Evolutionary conservation across 257 asterid genomes (phyloP).

Genomic region (Cordia subcordata): DNA sequence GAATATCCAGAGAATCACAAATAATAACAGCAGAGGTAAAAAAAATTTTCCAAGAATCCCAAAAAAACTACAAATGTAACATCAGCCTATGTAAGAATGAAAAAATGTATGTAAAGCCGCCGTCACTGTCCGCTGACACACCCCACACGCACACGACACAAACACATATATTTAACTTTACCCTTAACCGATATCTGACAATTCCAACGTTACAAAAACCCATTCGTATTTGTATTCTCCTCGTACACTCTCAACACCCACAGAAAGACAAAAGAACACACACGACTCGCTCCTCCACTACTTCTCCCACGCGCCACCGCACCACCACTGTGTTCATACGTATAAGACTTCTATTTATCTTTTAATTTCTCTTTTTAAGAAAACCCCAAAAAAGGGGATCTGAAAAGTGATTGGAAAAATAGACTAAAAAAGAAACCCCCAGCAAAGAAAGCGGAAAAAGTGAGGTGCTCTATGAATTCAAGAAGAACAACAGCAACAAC

Average conservation of each 20-base stretch:
- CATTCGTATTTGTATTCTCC: constrained; percentile 20
- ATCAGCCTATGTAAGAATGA: not conserved
- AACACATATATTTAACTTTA: too few relatives aligned
- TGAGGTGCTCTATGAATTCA: constrained; percentile 42
- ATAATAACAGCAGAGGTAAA: not conserved
- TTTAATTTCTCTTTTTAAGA: not conserved
- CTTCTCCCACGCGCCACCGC: constrained; percentile 57
- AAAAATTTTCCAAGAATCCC: not conserved
- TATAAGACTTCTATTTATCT: not conserved
- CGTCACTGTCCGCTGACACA: not conserved
- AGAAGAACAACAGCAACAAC: too few relatives aligned
- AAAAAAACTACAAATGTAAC: not conserved
- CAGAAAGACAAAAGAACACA: too few relatives aligned
- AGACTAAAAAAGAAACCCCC: not conserved
- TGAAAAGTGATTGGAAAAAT: constrained; percentile 4
- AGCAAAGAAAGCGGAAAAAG: constrained; percentile 9
- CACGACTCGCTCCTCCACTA: constrained; percentile 10
- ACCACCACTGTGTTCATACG: constrained; percentile 4
- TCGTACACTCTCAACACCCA: constrained; percentile 12
- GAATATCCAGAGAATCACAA: not conserved
- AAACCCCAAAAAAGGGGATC: constrained; percentile 25
- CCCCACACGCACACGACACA: not conserved
- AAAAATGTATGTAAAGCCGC: not conserved
- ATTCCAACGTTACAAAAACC: constrained; percentile 24
- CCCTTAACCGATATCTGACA: not conserved